phyloP scores from a whole-genome alignment of 768 basidiomycete species.

The Auricularia cornea region DNA sequence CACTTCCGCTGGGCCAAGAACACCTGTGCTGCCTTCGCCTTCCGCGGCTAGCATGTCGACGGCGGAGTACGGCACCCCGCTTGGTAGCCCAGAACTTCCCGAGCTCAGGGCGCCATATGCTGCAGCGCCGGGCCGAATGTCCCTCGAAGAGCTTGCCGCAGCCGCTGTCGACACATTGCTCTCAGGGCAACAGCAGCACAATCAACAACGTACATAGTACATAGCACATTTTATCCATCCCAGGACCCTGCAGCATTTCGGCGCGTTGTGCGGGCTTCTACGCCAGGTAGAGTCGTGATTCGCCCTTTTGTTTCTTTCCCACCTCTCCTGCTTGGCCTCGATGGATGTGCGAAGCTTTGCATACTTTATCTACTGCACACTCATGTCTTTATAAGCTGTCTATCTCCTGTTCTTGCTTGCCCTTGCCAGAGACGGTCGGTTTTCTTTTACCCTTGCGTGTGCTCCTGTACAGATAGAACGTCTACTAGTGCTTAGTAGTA shows the following conservation, averaged over 20 bases:
- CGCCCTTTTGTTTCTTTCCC: no score
- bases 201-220: neutral
- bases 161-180: neutral
- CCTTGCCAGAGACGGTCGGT: no score
- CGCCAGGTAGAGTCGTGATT: no score
- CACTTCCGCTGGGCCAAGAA: neutral
- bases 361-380: no score
- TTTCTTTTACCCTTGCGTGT: no score
- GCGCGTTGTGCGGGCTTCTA: no score
- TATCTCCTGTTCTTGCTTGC: no score
- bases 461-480: no score
- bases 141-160: neutral
- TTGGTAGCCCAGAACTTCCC: neutral
- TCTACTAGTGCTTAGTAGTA: no score
- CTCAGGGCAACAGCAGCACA: neutral
- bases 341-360: no score
- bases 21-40: neutral
- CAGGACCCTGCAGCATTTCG: neutral
- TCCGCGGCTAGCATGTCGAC: neutral
- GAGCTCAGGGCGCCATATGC: neutral
- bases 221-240: neutral
- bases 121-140: neutral
- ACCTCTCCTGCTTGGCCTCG: no score
- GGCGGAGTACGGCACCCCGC: neutral
- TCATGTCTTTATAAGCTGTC: no score